phyloP scores from a whole-genome alignment of 495 filamentous ascomycete species.

The Daldinia vernicosa region DNA sequence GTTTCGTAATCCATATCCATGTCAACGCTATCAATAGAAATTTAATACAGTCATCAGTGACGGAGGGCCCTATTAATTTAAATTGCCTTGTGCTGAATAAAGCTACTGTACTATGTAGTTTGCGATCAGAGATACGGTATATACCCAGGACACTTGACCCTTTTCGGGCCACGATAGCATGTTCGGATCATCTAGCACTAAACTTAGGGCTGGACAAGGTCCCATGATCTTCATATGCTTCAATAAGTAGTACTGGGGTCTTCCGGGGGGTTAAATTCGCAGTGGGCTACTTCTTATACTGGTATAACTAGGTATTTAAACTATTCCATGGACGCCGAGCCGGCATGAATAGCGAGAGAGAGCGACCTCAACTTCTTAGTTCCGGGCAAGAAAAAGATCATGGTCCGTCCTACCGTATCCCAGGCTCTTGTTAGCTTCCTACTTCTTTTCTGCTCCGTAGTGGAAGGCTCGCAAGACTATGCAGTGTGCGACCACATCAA shows the following conservation, averaged over 20 bases:
- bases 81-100: neutral
- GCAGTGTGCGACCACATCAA: constrained; percentile 26
- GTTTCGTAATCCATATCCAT: neutral
- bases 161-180: neutral
- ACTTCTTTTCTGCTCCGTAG: constrained; percentile 16
- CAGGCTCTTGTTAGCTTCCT: constrained; percentile 10
- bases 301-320: constrained; percentile 26
- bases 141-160: neutral
- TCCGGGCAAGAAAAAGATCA: constrained; percentile 10
- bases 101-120: neutral
- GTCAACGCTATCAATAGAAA: neutral
- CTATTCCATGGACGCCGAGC: constrained; percentile 23
- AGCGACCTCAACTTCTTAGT: constrained; percentile 19
- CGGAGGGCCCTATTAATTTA: neutral
- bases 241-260: neutral
- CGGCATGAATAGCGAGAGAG: constrained; percentile 19
- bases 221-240: neutral
- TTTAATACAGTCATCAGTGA: neutral
- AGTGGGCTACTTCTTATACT: neutral
- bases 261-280: neutral
- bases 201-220: neutral
- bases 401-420: constrained; percentile 16
- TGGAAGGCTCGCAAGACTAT: constrained; percentile 20
- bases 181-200: neutral
- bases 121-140: neutral